Conservation (phyloP, 2,329 filamentous ascomycete species). For the Cladorrhinum sp. region DNA sequence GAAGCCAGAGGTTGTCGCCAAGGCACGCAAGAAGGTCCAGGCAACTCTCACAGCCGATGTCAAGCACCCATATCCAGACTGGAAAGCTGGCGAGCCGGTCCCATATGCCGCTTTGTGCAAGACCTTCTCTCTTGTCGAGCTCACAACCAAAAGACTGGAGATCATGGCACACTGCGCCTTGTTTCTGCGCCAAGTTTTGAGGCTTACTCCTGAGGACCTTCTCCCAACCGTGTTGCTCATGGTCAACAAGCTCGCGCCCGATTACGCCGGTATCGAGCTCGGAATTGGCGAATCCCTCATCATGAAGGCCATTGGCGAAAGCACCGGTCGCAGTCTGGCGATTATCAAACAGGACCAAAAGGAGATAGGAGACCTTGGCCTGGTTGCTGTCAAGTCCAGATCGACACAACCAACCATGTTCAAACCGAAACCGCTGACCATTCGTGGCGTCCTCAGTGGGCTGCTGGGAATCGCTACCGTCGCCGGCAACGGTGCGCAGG, state of each 20-base stretch:
- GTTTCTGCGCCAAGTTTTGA: conserved; percentile 90
- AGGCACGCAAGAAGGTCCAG: conserved; percentile 78
- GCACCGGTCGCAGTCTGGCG: conserved; percentile 79
- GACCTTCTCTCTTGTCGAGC: conserved; percentile 91
- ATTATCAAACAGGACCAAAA: conserved; percentile 96
- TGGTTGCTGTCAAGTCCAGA: conserved; percentile 93
- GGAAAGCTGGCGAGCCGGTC: conserved; percentile 83
- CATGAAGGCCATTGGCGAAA: conserved; percentile 97
- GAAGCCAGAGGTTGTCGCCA: conserved; percentile 68
- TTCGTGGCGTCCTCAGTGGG: conserved; percentile 82
- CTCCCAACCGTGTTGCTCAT: conserved; percentile 87
- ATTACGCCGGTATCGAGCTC: conserved; percentile 93
- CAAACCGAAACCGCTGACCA: conserved; percentile 86
- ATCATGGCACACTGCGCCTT: conserved; percentile 87
- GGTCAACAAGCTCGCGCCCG: conserved; percentile 96
- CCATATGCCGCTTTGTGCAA: conserved; percentile 93
- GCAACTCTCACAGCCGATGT: conserved; percentile 64
- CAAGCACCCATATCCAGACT: conserved; percentile 90
- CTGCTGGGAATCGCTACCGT: conserved; percentile 85
- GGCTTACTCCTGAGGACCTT: conserved; percentile 83
- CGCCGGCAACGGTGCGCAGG: conserved; percentile 82
- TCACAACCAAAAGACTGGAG: conserved; percentile 86
- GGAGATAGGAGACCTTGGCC: conserved; percentile 90
- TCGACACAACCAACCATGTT: conserved; percentile 98
- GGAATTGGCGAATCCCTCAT: conserved; percentile 98